These are phyloP conservation scores for Scheffersomyces quercinus DNA, from an alignment of 1,139 yeast genomes.

Conservation along the genomic window DNA sequence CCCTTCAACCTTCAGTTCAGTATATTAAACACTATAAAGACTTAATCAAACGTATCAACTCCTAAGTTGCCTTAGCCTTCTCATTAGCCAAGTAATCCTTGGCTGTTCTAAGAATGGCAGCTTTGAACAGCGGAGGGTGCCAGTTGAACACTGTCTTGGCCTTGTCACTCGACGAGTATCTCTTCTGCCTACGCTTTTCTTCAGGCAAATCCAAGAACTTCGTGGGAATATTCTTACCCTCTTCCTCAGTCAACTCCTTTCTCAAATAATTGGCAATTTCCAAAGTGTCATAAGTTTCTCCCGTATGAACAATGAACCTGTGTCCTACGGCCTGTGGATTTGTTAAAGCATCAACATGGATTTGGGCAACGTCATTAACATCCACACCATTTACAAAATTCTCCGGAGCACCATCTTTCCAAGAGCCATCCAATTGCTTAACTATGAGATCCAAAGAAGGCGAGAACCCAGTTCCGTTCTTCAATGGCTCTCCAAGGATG, in stretches of 20 bases:
- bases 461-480: neutral
- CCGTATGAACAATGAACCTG: slow-evolving; percentile 7
- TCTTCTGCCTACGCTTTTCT: no score
- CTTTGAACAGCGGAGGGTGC: neutral
- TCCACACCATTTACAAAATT: slow-evolving; percentile 11
- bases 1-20: no score
- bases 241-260: neutral
- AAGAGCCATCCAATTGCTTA: slow-evolving; percentile 2
- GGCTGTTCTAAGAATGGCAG: no score
- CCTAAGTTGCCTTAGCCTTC: no score
- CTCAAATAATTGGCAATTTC: neutral
- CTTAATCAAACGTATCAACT: no score
- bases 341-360: slow-evolving; percentile 13
- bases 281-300: neutral
- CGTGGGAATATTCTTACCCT: slow-evolving; percentile 2
- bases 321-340: slow-evolving; percentile 11
- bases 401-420: slow-evolving; percentile 4
- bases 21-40: no score
- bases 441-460: slow-evolving; percentile 4
- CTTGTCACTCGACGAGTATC: neutral
- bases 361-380: slow-evolving; percentile 20
- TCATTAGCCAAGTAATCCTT: no score
- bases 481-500: slow-evolving; percentile 17
- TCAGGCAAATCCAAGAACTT: neutral
- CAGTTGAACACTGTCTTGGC: neutral